Base-by-base conservation (phyloP, 2,329 filamentous ascomycete genomes). In the Scleromitrula shiraiana region DNA sequence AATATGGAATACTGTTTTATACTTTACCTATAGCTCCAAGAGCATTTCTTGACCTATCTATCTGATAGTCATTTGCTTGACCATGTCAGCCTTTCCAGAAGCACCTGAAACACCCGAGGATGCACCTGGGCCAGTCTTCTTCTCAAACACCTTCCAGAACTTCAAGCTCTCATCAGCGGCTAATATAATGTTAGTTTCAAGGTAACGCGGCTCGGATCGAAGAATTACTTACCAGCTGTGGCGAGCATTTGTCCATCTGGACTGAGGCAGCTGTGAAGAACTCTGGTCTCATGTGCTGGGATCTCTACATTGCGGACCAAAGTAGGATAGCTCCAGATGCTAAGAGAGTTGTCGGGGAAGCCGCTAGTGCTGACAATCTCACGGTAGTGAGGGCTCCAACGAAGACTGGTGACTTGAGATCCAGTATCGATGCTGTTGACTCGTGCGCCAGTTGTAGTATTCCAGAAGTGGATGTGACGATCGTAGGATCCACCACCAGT, bases 131-230 rank as follows among this genome's bases (percentile, higher is more conserved):
- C 88, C 89, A 15, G 90, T 75, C 80, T 96, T 97, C 80, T 95
- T 96, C 78, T 98, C 93, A 64, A 98, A 98, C 60, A 98, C 78
- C 82, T 98, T 98, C 93, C 93, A 98, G 77, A 98, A 98, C 74
- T 98, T 98, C 68, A 98, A 77, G 64, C 85, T 91, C 76, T 98
- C 93, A 62, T 98, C 93, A 30, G 91, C 90, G 59, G 91, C 87
- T 81, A 54, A 26, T 43, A 33, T 30, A 6, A 43, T 37, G 52
- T 66, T 60, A 68, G 66, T n/a, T n/a, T n/a, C 55, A 56, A 57
- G 44, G 50, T 49, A 19, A 24, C 32, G 19, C 32, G 36, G 23
- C 19, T 15, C 24, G 17, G 6, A 19, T n/a, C 17, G 23, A 42
- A 14, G 27, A 26, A 19, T 29, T 46, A 67, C 77, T 72, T 70